Evolutionary conservation across 1,139 yeast genomes (phyloP).

Genomic region (Casaregolazyma lundiana): DNA sequence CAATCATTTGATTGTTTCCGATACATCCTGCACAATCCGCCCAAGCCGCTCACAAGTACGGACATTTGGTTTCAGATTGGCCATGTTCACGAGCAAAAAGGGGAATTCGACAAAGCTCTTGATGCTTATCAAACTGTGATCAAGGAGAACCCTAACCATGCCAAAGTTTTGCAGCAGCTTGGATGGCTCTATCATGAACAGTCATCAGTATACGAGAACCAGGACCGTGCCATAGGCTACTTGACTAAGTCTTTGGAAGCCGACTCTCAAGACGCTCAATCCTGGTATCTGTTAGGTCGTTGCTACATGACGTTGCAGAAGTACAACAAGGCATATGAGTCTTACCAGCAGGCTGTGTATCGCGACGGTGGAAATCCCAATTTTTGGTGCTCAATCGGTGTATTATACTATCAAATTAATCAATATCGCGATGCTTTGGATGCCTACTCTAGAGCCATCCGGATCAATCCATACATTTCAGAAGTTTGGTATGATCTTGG

Average conservation of each 20-base stretch:
- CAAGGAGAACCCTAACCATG: slow-evolving; percentile 86
- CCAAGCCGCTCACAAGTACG: slow-evolving; percentile 91
- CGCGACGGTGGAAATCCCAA: slow-evolving; percentile 95
- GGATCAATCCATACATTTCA: slow-evolving; percentile 89
- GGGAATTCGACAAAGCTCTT: slow-evolving; percentile 85
- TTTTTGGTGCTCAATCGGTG: slow-evolving; percentile 98
- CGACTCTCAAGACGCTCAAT: slow-evolving; percentile 87
- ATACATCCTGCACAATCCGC: slow-evolving; percentile 85
- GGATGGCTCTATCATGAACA: slow-evolving; percentile 95
- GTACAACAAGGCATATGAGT: slow-evolving; percentile 93
- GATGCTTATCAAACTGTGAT: slow-evolving; percentile 94
- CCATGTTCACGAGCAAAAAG: slow-evolving; percentile 87
- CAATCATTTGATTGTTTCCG: slow-evolving; percentile 92
- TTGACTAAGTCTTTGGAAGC: slow-evolving; percentile 83
- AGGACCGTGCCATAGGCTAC: slow-evolving; percentile 76
- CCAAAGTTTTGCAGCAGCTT: slow-evolving; percentile 90
- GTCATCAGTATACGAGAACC: slow-evolving; percentile 64
- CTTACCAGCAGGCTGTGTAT: slow-evolving; percentile 97
- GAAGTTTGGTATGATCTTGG: slow-evolving; percentile 99
- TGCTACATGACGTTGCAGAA: slow-evolving; percentile 96
- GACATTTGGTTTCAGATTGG: slow-evolving; percentile 99
- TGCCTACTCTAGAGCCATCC: slow-evolving; percentile 93
- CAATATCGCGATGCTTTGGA: slow-evolving; percentile 96
- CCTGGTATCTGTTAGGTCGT: slow-evolving; percentile 95
- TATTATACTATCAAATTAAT: slow-evolving; percentile 87